These are phyloP conservation scores for Glebionis coronaria DNA, from an alignment of 129 eudicot genomes.

Conservation along the genomic window DNA sequence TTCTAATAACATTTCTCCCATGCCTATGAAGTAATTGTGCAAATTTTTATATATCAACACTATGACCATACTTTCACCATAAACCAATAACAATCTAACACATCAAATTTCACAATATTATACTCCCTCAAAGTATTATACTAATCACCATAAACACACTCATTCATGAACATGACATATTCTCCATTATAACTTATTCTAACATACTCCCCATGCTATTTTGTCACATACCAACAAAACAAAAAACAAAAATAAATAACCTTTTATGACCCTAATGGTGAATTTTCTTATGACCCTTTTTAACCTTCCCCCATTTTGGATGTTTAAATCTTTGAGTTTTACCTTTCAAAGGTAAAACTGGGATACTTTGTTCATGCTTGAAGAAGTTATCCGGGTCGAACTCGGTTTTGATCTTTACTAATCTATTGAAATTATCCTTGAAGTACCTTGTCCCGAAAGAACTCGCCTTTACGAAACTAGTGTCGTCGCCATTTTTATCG, in stretches of 20 bases:
- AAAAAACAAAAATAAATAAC: neutral
- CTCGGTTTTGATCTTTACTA: slow-evolving; percentile 61
- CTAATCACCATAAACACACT: slow-evolving; percentile 21
- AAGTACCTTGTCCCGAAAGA: slow-evolving; percentile 66
- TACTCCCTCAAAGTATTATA: slow-evolving; percentile 18
- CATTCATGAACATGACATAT: slow-evolving; percentile 24
- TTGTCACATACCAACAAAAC: slow-evolving; percentile 15
- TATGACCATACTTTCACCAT: slow-evolving; percentile 7
- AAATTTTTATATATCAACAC: slow-evolving; percentile 6
- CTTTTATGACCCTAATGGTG: slow-evolving; percentile 20
- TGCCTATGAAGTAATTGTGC: slow-evolving; percentile 19
- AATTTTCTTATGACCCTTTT: slow-evolving; percentile 25
- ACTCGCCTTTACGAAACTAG: slow-evolving; percentile 52
- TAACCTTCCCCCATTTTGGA: slow-evolving; percentile 25
- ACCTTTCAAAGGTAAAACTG: slow-evolving; percentile 40
- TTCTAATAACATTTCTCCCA: slow-evolving; percentile 12
- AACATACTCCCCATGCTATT: slow-evolving; percentile 22
- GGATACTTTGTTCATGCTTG: slow-evolving; percentile 80
- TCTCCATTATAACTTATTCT: slow-evolving; percentile 14
- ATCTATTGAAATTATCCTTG: slow-evolving; percentile 58
- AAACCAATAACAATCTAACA: slow-evolving; percentile 28
- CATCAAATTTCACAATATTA: slow-evolving; percentile 21
- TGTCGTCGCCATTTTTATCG: slow-evolving; percentile 40
- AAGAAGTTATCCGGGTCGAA: slow-evolving; percentile 85
- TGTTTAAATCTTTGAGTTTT: slow-evolving; percentile 27